Evolutionary conservation across 257 asterid genomes (phyloP).

Genomic region (Datura wrightii): DNA sequence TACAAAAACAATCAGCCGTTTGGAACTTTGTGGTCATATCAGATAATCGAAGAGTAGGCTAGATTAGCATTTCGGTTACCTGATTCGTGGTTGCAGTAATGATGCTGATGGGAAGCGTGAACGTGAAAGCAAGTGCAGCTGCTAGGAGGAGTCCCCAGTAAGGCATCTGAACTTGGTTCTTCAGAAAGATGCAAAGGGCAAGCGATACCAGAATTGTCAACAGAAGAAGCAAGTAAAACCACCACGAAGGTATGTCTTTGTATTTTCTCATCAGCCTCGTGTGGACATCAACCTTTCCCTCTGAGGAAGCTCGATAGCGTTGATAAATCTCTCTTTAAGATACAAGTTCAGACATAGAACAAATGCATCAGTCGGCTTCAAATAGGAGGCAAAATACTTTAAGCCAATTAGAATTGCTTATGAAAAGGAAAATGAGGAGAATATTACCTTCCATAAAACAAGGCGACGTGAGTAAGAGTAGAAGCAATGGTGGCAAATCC

Average conservation of each 20-base stretch:
- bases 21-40: neutral
- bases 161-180: constrained; percentile 69
- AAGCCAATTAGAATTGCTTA: no score
- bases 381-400: neutral
- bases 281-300: constrained; percentile 65
- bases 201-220: constrained; percentile 52
- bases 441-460: constrained; percentile 78
- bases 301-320: constrained; percentile 59
- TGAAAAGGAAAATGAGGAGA: neutral
- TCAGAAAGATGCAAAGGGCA: constrained; percentile 58
- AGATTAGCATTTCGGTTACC: constrained; percentile 41
- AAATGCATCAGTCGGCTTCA: neutral
- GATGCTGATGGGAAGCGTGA: constrained; percentile 76
- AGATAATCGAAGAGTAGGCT: neutral
- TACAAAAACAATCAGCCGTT: neutral
- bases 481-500: constrained; percentile 88
- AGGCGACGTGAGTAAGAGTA: constrained; percentile 65
- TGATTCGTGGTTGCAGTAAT: constrained; percentile 84
- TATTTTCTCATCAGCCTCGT: constrained; percentile 66
- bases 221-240: constrained; percentile 70
- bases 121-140: constrained; percentile 54
- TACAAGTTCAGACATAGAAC: neutral
- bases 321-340: constrained; percentile 63
- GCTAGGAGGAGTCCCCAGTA: constrained; percentile 71
- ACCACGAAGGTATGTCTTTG: constrained; percentile 70